phyloP scores from a whole-genome alignment of 495 filamentous ascomycete genomes.

The Pseudomonodictys pantanalensis region DNA sequence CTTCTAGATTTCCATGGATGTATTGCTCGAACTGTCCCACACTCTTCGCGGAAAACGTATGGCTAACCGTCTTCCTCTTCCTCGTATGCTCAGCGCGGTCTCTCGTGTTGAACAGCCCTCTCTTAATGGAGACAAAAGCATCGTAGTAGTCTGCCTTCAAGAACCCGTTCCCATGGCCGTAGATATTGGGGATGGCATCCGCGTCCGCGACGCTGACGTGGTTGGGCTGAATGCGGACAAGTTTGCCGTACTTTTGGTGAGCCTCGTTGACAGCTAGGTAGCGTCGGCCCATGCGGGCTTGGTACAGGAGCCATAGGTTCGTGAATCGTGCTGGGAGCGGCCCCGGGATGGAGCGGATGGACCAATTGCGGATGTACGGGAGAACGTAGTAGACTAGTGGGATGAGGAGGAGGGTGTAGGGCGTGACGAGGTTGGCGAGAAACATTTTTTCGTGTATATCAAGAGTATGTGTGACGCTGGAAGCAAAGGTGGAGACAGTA shows the following conservation, averaged over 20 bases:
- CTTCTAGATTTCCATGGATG: slow-evolving; percentile 74
- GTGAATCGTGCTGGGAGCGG: slow-evolving; percentile 69
- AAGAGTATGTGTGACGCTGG: too few relatives aligned
- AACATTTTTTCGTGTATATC: slow-evolving; percentile 43
- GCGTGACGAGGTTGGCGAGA: slow-evolving; percentile 53
- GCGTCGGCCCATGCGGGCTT: slow-evolving; percentile 63
- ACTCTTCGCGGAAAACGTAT: slow-evolving; percentile 81
- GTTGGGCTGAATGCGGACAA: slow-evolving; percentile 59
- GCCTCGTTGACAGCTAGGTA: slow-evolving; percentile 65
- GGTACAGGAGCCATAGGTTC: slow-evolving; percentile 74
- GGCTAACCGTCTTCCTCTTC: slow-evolving; percentile 85
- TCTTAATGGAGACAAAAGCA: slow-evolving; percentile 81
- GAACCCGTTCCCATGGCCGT: slow-evolving; percentile 51
- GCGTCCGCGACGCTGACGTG: slow-evolving; percentile 61
- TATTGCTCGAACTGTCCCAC: slow-evolving; percentile 87
- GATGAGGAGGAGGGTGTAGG: slow-evolving; percentile 55
- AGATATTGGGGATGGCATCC: slow-evolving; percentile 55
- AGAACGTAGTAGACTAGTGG: slow-evolving; percentile 62
- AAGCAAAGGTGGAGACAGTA: too few relatives aligned
- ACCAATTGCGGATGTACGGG: slow-evolving; percentile 65
- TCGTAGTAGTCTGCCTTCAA: slow-evolving; percentile 73
- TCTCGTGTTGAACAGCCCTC: slow-evolving; percentile 88
- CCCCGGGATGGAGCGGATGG: slow-evolving; percentile 62
- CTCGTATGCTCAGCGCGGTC: slow-evolving; percentile 79
- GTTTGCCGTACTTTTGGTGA: slow-evolving; percentile 66